phyloP scores from a whole-genome alignment of 2,329 filamentous ascomycete genomes.

The Fusarium nelsonii region DNA sequence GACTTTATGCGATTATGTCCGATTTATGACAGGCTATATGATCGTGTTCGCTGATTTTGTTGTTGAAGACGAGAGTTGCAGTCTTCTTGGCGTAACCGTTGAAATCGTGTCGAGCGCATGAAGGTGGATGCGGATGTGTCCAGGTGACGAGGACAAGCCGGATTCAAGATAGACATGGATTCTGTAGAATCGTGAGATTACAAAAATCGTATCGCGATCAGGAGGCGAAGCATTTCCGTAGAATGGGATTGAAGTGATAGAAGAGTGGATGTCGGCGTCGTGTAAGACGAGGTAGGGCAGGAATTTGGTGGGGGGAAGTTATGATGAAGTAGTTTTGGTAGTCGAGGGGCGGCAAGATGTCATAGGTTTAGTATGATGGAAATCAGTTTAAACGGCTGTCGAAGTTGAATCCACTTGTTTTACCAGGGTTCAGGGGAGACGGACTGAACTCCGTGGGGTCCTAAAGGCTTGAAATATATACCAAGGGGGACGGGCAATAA shows the following conservation, averaged over 20 bases:
- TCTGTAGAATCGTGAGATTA: constrained; percentile 33
- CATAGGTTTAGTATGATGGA: constrained; percentile 26
- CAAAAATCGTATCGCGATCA: constrained; percentile 13
- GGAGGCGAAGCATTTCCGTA: constrained; percentile 26
- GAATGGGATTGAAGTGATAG: background rate
- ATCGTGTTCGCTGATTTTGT: constrained; percentile 6
- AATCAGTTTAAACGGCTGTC: constrained; percentile 29
- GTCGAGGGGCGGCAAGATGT: constrained; percentile 27
- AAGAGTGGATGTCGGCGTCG: background rate
- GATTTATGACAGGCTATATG: constrained; percentile 10
- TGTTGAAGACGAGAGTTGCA: constrained; percentile 20
- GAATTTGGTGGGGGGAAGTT: constrained; percentile 20
- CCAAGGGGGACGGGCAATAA: constrained; percentile 3
- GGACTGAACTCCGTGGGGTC: constrained; percentile 9
- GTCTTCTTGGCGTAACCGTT: constrained; percentile 38
- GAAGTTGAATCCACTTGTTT: constrained; percentile 33
- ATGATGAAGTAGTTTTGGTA: constrained; percentile 26
- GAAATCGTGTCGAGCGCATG: constrained; percentile 40
- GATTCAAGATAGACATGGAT: constrained; percentile 42
- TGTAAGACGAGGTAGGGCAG: background rate
- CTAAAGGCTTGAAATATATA: constrained; percentile 4
- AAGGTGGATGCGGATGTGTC: constrained; percentile 28
- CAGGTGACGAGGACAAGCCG: constrained; percentile 31
- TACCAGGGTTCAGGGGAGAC: constrained; percentile 30
- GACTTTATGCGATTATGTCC: constrained; percentile 13